Evolutionary conservation across 2,329 filamentous ascomycete genomes (phyloP).

Genomic region (Phoma sp.): DNA sequence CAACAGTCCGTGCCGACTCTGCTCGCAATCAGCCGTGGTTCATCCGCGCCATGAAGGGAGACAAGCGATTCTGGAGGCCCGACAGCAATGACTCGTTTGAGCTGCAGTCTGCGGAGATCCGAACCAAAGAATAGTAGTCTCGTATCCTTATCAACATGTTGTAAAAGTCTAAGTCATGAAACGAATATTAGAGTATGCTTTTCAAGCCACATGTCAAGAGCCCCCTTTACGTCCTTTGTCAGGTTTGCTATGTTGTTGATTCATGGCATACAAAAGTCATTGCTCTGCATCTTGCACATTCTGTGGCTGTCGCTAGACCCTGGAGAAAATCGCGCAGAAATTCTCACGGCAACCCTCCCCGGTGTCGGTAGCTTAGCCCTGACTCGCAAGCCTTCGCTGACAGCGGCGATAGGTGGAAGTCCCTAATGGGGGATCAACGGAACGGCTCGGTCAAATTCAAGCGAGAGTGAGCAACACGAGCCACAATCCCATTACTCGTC

Average conservation of each 20-base stretch:
- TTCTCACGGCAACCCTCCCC: not conserved
- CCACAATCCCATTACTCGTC: not conserved
- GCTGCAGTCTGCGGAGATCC: slow-evolving; percentile 24
- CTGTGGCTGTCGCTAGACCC: not conserved
- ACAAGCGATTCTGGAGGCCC: slow-evolving; percentile 32
- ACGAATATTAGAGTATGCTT: not conserved
- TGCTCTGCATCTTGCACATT: slow-evolving; percentile 1
- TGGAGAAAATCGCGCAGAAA: not conserved
- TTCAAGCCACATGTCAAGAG: not conserved
- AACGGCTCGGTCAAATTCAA: slow-evolving; percentile 17
- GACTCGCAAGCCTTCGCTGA: slow-evolving; percentile 13
- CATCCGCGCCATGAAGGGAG: slow-evolving; percentile 31
- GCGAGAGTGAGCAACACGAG: slow-evolving; percentile 1
- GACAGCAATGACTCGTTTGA: slow-evolving; percentile 30
- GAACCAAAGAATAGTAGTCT: slow-evolving; percentile 13
- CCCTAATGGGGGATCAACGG: not conserved
- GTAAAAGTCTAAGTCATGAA: slow-evolving; percentile 1
- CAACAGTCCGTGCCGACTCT: slow-evolving; percentile 28
- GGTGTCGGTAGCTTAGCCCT: slow-evolving; percentile 4
- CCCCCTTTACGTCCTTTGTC: not conserved
- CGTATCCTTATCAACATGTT: not conserved
- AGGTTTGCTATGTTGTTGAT: not conserved
- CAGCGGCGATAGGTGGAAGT: slow-evolving; percentile 11
- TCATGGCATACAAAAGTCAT: slow-evolving; percentile 6
- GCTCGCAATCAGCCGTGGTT: slow-evolving; percentile 35